Evolutionary conservation across 768 basidiomycete genomes (phyloP).

Genomic region (Dacryopinax spathularia): DNA sequence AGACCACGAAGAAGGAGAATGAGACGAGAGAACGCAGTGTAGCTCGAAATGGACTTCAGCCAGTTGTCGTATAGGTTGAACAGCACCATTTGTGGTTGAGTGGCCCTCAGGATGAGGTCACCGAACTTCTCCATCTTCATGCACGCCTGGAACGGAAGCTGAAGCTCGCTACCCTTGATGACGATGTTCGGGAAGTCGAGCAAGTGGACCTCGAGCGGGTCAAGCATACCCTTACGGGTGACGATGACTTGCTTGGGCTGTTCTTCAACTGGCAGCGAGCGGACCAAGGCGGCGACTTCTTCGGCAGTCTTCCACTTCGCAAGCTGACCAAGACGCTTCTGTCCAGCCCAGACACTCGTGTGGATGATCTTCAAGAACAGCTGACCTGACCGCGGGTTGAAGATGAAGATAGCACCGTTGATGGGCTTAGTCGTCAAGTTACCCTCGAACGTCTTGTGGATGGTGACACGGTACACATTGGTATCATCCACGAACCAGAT

Average conservation of each 20-base stretch:
- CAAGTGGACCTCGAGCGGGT: conserved; percentile 93
- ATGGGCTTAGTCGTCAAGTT: conserved; percentile 99
- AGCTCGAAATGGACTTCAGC: conserved; percentile 97
- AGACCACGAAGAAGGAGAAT: conserved; percentile 93
- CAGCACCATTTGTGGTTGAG: conserved; percentile 97
- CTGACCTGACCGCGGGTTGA: conserved; percentile 97
- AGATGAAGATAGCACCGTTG: conserved; percentile 96
- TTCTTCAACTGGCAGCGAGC: conserved; percentile 97
- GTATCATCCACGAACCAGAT: conserved; percentile 99
- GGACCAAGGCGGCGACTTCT: conserved; percentile 95
- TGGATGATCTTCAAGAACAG: conserved; percentile 98
- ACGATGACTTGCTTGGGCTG: conserved; percentile 99
- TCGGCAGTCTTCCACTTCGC: conserved; percentile 99
- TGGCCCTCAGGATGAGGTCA: conserved; percentile 89
- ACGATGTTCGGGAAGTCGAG: conserved; percentile 99
- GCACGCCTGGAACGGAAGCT: conserved; percentile 97
- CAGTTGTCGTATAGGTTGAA: conserved; percentile 99
- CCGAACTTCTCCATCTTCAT: conserved; percentile 99
- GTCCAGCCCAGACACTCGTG: conserved; percentile 99
- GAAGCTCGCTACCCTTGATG: conserved; percentile 96
- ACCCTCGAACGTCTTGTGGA: conserved; percentile 99
- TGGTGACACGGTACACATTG: conserved; percentile 98
- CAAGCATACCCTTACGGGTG: conserved; percentile 98
- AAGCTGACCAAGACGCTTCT: conserved; percentile 97
- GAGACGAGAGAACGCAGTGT: conserved; percentile 95